These are phyloP conservation scores for Didymellaceae sp. DNA, from an alignment of 2,329 filamentous ascomycete genomes.

Conservation along the genomic window DNA sequence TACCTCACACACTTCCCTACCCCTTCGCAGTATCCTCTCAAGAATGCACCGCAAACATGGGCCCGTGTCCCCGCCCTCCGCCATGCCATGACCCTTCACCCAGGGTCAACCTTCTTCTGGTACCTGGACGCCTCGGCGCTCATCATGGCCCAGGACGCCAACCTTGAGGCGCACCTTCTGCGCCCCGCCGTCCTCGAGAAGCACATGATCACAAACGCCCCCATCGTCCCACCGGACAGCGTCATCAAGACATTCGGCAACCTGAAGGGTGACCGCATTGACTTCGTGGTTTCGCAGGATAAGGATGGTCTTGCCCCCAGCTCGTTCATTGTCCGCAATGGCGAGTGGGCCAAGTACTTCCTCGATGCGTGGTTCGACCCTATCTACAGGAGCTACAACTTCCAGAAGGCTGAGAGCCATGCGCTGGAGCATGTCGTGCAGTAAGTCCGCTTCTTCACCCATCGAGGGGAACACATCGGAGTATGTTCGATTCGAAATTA, in stretches of 20 bases:
- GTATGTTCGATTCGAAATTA: constrained; percentile 30
- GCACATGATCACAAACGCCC: constrained; percentile 82
- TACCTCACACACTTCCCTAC: constrained; percentile 86
- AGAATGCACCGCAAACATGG: constrained; percentile 67
- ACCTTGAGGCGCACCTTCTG: constrained; percentile 75
- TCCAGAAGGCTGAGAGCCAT: constrained; percentile 92
- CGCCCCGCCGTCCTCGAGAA: constrained; percentile 70
- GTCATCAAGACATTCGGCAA: constrained; percentile 94
- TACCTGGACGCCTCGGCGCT: constrained; percentile 83
- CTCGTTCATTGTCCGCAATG: constrained; percentile 81
- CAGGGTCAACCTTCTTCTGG: constrained; percentile 82
- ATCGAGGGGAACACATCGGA: background rate
- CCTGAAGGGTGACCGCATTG: constrained; percentile 76
- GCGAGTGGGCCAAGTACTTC: constrained; percentile 92
- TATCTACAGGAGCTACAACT: constrained; percentile 91
- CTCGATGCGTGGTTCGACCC: constrained; percentile 97
- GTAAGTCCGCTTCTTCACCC: constrained; percentile 40
- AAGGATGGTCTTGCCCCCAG: constrained; percentile 75
- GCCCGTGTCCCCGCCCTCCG: constrained; percentile 83
- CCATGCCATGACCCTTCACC: constrained; percentile 83
- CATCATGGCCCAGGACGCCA: constrained; percentile 81
- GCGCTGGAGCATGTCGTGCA: constrained; percentile 72
- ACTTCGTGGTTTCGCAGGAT: constrained; percentile 86
- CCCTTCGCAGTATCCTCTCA: constrained; percentile 75
- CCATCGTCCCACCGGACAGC: constrained; percentile 92